Conservation (phyloP, 257 asterid genomes). For the Primulina eburnea region DNA sequence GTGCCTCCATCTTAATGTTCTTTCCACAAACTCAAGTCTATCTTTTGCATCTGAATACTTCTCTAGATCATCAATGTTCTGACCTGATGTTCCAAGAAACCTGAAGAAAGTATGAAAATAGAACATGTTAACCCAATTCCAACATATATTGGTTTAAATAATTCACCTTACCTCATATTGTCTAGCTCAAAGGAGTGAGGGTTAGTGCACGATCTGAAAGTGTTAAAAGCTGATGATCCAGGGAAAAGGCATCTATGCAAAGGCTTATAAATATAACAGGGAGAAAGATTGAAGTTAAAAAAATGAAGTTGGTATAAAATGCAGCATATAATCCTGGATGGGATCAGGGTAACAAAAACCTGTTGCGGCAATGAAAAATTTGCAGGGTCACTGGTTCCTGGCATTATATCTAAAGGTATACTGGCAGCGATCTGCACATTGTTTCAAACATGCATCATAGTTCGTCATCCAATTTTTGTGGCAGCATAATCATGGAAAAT, state of each 20-base stretch:
- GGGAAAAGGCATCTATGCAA: conserved; percentile 88
- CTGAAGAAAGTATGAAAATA: conserved; percentile 41
- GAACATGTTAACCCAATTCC: conserved; percentile 6
- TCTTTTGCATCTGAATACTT: conserved; percentile 71
- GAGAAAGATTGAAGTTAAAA: conserved; percentile 17
- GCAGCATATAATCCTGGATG: conserved; percentile 20
- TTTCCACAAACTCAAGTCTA: conserved; percentile 73
- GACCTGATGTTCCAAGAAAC: conserved; percentile 96
- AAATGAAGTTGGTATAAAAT: neutral
- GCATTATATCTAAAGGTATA: conserved; percentile 82
- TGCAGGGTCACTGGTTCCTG: conserved; percentile 84
- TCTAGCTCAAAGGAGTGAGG: conserved; percentile 94
- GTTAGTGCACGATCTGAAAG: conserved; percentile 92
- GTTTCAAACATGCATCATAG: conserved; percentile 19
- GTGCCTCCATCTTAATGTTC: conserved; percentile 97
- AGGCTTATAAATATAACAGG: conserved; percentile 44
- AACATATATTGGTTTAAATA: conserved; percentile 10
- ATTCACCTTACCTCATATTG: conserved; percentile 58
- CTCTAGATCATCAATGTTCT: conserved; percentile 83
- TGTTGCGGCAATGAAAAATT: conserved; percentile 90
- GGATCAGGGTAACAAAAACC: conserved; percentile 39
- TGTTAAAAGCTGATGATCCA: conserved; percentile 82
- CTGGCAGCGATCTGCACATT: conserved; percentile 73
- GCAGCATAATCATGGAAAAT: conserved; percentile 13
- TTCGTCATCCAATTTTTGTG: conserved; percentile 16